Evolutionary conservation across 2,329 filamentous ascomycete species (phyloP).

Genomic region (Pyrenophora teres): DNA sequence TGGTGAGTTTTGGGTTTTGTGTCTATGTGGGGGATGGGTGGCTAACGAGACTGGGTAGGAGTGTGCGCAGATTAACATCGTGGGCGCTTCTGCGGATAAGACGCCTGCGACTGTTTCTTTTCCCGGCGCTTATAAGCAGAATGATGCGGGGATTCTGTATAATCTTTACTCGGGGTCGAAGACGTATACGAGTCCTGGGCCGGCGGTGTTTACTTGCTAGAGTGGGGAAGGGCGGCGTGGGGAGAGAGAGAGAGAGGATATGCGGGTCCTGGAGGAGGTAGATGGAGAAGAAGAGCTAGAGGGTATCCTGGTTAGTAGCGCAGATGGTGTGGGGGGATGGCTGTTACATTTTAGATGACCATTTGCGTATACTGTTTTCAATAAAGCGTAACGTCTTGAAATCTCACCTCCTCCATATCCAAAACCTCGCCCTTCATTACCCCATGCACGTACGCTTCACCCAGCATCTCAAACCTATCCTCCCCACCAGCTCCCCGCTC

Average conservation of each 20-base stretch:
- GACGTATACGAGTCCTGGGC: slow-evolving; percentile 57
- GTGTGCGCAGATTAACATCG: slow-evolving; percentile 43
- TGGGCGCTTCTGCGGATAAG: slow-evolving; percentile 32
- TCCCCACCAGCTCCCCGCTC: neutral
- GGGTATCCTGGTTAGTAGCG: too few species aligned
- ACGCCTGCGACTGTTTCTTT: slow-evolving; percentile 37
- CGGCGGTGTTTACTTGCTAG: slow-evolving; percentile 57
- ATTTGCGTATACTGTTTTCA: neutral
- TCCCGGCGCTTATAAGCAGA: slow-evolving; percentile 40
- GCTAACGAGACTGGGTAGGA: slow-evolving; percentile 8
- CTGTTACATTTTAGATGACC: too few species aligned
- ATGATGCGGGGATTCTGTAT: slow-evolving; percentile 38
- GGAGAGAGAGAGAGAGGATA: too few species aligned
- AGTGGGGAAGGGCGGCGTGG: too few species aligned
- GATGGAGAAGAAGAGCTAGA: neutral
- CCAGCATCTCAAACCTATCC: slow-evolving; percentile 20
- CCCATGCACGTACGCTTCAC: slow-evolving; percentile 31
- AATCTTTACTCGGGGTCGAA: slow-evolving; percentile 37
- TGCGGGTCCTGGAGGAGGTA: slow-evolving; percentile 25
- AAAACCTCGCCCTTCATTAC: slow-evolving; percentile 29
- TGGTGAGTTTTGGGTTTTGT: slow-evolving; percentile 13
- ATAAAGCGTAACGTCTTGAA: slow-evolving; percentile 19
- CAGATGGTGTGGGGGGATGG: too few species aligned
- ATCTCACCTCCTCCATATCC: slow-evolving; percentile 5
- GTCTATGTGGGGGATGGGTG: slow-evolving; percentile 3